These are phyloP conservation scores for Gossypium schwendimanii DNA, from an alignment of 441 rosid genomes.

Conservation along the genomic window DNA sequence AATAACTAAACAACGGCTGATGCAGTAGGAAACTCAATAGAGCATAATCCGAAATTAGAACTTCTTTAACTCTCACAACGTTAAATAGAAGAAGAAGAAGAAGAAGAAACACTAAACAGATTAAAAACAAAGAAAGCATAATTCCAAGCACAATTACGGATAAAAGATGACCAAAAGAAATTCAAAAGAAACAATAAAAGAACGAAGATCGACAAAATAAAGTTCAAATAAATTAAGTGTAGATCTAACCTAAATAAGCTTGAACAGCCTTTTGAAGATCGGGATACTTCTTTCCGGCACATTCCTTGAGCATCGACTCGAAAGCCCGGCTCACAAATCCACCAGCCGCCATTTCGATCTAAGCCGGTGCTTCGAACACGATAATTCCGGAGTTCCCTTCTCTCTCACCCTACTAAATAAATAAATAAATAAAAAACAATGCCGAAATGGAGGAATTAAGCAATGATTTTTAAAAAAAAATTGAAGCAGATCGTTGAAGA, in stretches of 20 bases:
- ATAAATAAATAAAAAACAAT: not conserved
- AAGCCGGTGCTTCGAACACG: not conserved
- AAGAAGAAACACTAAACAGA: not conserved
- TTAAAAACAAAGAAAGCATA: not conserved
- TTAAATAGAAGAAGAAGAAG: not conserved
- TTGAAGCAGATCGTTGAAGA: constrained; percentile 11
- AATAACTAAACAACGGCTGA: not conserved
- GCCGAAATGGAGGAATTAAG: not conserved
- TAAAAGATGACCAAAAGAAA: not conserved
- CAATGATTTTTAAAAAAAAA: not conserved
- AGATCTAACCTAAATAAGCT: constrained; percentile 60
- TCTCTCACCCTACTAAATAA: not conserved
- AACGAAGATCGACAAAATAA: not conserved
- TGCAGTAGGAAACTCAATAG: not conserved
- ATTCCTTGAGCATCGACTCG: constrained; percentile 95
- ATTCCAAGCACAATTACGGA: not conserved
- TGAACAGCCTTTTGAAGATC: constrained; percentile 88
- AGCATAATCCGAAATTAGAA: not conserved
- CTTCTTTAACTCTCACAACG: not conserved
- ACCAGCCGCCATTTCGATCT: constrained; percentile 71
- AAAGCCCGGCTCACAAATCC: constrained; percentile 91
- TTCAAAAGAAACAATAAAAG: not conserved
- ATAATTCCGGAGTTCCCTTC: not conserved
- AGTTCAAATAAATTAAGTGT: not conserved
- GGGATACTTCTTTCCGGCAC: constrained; percentile 69